Base-by-base conservation (phyloP, 2,329 filamentous ascomycete species). In the Aulographum hederae region DNA sequence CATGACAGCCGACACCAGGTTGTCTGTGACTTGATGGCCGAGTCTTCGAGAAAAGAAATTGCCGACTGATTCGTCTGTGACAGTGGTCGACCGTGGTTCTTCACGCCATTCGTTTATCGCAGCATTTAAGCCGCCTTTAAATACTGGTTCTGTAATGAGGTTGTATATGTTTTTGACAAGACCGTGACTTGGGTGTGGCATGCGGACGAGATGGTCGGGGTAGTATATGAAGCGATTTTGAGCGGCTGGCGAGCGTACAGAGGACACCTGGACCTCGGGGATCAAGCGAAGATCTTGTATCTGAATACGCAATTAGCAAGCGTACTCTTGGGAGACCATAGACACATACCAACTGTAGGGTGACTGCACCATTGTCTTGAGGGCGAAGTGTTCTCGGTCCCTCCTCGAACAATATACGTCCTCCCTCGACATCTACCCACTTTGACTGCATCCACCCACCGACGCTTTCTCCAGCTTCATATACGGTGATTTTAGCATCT, bases 371-470 rank as follows among this genome's bases (percentile, higher is more conserved):
- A 25, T 25, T 25, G 8, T n/a, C 21, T 8, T n/a, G 61, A 40
- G 53, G 69, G 35, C 78, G 65, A 41, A 93, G 56, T 33, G 80
- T 80, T 43, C 86, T 69, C 15, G 89, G 80, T 0, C 86, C 89
- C 41, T 71, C 68, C 57, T 98, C 86, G 45, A 95, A 82, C 18
- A 79, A 53, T 20, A 93, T 67, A 30, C 63, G 54, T 15, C 64
- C 61, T 12, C 70, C 30, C 13, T 31, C 25, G 6, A 78, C 67
- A 2, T 67, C 51, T 10, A 78, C 61, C 31, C 56, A 57, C 40
- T 74, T 65, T 2, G 78, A 82, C 39, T 72, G 58, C 26, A 95
- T 61, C 85, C 85, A 95, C 28, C 89, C 89, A 27, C 89, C 89
- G 1, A 86, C 51, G 14, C 71, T 63, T 15, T 67, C 49, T 18